These are phyloP conservation scores for Microglena sp. DNA, from an alignment of 139 green algal genomes.

Conservation along the genomic window DNA sequence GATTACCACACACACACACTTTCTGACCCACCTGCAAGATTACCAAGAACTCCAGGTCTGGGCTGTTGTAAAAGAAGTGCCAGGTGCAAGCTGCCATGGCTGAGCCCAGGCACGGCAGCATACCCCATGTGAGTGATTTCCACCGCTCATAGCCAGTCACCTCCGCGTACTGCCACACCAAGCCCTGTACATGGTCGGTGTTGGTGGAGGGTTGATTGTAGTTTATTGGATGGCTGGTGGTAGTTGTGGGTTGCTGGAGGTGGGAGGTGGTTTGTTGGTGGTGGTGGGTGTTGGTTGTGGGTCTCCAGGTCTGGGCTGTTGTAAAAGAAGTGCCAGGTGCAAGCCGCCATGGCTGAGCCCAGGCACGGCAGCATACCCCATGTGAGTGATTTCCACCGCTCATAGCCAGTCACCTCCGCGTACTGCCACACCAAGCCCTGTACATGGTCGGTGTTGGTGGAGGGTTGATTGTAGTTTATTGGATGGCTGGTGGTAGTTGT, in stretches of 20 bases:
- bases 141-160: constrained; percentile 58
- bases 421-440: constrained; percentile 77
- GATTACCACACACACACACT: too few relatives aligned
- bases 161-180: constrained; percentile 84
- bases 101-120: constrained; percentile 73
- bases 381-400: constrained; percentile 75
- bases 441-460: too few relatives aligned
- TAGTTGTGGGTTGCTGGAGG: too few relatives aligned
- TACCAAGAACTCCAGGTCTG: constrained; percentile 68
- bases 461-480: too few relatives aligned
- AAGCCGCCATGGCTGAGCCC: constrained; percentile 69
- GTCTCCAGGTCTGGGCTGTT: constrained; percentile 61
- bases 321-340: constrained; percentile 91
- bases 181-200: too few relatives aligned
- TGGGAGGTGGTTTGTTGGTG: too few relatives aligned
- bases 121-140: constrained; percentile 87
- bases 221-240: too few relatives aligned
- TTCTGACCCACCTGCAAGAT: constrained; percentile 27
- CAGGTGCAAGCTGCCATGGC: constrained; percentile 83
- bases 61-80: constrained; percentile 87
- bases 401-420: constrained; percentile 62
- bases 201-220: too few relatives aligned
- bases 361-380: constrained; percentile 88
- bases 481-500: too few relatives aligned
- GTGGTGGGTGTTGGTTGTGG: too few relatives aligned